These are phyloP conservation scores for Leucoagaricus sp. DNA, from an alignment of 1,284 basidiomycete genomes.

Conservation along the genomic window DNA sequence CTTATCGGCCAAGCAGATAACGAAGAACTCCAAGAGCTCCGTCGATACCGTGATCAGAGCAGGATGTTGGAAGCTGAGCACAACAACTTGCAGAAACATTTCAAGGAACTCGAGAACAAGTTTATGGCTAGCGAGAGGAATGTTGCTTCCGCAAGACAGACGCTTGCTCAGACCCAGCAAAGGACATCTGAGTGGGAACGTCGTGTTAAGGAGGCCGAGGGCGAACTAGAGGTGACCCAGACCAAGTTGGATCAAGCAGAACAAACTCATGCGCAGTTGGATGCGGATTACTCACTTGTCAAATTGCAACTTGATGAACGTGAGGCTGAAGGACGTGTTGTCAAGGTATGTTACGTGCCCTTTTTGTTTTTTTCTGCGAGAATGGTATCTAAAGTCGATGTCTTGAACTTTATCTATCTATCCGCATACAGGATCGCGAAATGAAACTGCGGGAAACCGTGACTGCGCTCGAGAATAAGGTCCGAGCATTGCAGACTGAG, in stretches of 20 bases:
- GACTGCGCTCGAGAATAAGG: conserved; percentile 60
- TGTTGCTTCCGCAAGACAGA: conserved; percentile 58
- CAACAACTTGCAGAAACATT: conserved; percentile 63
- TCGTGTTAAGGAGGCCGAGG: conserved; percentile 70
- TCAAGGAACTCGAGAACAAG: conserved; percentile 70
- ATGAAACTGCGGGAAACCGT: conserved; percentile 68
- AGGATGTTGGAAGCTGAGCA: conserved; percentile 70
- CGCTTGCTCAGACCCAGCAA: conserved; percentile 69
- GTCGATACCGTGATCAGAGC: conserved; percentile 62
- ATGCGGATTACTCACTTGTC: conserved; percentile 64
- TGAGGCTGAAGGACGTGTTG: conserved; percentile 65
- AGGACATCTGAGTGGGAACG: conserved; percentile 78
- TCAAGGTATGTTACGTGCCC: conserved; percentile 54
- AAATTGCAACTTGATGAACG: conserved; percentile 74
- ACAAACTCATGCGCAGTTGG: conserved; percentile 61
- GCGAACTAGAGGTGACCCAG: conserved; percentile 56
- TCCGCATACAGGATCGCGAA: conserved; percentile 81
- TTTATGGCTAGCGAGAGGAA: conserved; percentile 60
- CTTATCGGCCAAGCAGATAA: conserved; percentile 65
- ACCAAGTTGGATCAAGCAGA: conserved; percentile 67
- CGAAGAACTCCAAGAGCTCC: conserved; percentile 70
- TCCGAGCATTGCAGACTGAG: conserved; percentile 42
- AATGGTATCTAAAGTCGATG: background rate
- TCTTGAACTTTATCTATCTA: conserved; percentile 15
- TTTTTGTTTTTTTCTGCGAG: background rate